These are phyloP conservation scores for Saturnispora zaruensis DNA, from an alignment of 805 yeast genomes.

Conservation along the genomic window DNA sequence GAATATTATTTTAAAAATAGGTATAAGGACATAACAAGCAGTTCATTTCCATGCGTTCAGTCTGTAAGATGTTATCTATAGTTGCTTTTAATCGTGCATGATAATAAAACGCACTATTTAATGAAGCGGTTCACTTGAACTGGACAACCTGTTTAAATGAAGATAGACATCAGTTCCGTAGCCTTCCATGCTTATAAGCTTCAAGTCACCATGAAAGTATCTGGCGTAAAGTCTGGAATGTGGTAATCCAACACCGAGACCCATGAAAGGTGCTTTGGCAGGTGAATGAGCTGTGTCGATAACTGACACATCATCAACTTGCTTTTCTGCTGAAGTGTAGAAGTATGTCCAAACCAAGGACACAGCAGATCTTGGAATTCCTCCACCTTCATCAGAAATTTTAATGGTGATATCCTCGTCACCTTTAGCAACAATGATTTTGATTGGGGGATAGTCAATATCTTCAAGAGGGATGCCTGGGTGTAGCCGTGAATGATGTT, in stretches of 20 bases:
- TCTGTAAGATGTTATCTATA: neutral
- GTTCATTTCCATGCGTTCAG: neutral
- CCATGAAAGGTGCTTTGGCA: conserved; percentile 81
- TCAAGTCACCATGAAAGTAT: conserved; percentile 85
- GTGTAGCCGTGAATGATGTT: conserved; percentile 54
- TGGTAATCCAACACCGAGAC: conserved; percentile 87
- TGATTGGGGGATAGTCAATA: conserved; percentile 71
- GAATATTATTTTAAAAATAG: neutral
- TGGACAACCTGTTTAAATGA: conserved; percentile 72
- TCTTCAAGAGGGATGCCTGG: conserved; percentile 47
- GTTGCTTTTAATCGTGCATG: neutral
- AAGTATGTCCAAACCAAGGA: conserved; percentile 87
- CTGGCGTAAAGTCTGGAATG: conserved; percentile 79
- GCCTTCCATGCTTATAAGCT: conserved; percentile 85
- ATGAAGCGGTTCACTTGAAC: conserved; percentile 63
- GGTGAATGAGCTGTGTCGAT: conserved; percentile 1
- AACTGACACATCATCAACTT: conserved; percentile 18
- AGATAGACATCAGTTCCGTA: conserved; percentile 89
- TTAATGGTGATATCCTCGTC: conserved; percentile 85
- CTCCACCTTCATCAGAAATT: conserved; percentile 91
- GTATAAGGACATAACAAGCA: too few species aligned
- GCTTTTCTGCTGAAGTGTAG: conserved; percentile 77
- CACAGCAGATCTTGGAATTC: conserved; percentile 75
- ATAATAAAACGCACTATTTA: conserved; percentile 12
- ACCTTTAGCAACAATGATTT: conserved; percentile 82